phyloP scores from a whole-genome alignment of 371 early-diverging fungal species.

The Saksenaea vasiformis region DNA sequence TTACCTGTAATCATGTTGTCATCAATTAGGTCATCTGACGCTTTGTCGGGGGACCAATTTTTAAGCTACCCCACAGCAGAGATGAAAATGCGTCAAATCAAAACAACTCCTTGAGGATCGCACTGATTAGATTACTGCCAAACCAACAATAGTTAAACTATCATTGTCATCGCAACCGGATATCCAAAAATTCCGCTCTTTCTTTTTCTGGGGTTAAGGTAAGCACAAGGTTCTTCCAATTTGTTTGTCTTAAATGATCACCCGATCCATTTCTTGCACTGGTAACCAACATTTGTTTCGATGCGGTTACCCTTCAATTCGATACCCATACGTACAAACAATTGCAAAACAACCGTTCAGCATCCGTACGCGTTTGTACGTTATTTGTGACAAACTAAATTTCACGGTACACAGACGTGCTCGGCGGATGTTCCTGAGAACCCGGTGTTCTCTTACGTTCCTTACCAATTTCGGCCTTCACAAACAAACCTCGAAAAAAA shows the following conservation, averaged over 20 bases:
- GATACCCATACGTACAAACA: no score
- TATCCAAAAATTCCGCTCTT: not conserved
- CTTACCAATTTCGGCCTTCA: no score
- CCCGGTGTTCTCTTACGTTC: no score
- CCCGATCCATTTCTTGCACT: not conserved
- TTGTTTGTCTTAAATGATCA: not conserved
- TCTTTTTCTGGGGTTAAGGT: not conserved
- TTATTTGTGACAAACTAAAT: no score
- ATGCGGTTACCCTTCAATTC: no score
- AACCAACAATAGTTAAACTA: not conserved
- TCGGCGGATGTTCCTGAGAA: no score
- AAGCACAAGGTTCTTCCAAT: not conserved
- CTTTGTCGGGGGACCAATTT: not conserved
- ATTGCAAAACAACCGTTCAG: no score
- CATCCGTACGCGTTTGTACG: no score
- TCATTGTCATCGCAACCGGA: not conserved
- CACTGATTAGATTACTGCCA: not conserved
- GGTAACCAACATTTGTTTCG: no score
- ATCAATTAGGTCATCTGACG: not conserved
- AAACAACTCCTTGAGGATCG: not conserved
- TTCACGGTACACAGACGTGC: no score
- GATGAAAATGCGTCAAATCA: not conserved
- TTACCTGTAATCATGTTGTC: not conserved
- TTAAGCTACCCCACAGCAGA: not conserved
- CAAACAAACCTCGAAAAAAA: no score